phyloP scores from a whole-genome alignment of 805 yeast species.

The Wickerhamiella bombiphila region DNA sequence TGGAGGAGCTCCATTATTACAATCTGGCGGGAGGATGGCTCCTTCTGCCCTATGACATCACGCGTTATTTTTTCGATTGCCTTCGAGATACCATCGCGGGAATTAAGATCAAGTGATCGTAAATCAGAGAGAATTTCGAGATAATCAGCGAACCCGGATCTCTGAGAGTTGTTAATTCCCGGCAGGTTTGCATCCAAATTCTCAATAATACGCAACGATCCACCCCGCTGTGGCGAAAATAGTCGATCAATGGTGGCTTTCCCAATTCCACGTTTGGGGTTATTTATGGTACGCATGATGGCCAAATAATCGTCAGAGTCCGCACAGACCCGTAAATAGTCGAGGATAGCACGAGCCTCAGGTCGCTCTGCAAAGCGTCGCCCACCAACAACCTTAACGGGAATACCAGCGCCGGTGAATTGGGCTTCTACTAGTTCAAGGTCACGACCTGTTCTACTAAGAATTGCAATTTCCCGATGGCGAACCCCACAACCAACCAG shows the following conservation, averaged over 20 bases:
- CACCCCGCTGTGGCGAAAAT: too few relatives aligned
- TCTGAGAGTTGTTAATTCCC: too few relatives aligned
- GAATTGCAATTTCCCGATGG: slow-evolving; percentile 52
- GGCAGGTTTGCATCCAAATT: too few relatives aligned
- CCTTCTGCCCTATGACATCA: too few relatives aligned
- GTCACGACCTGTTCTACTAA: slow-evolving; percentile 50
- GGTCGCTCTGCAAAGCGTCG: slow-evolving; percentile 64
- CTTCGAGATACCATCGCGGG: too few relatives aligned
- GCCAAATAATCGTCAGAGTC: slow-evolving; percentile 49
- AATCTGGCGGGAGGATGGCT: too few relatives aligned
- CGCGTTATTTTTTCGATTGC: too few relatives aligned
- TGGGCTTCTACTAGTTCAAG: slow-evolving; percentile 52
- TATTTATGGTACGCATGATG: slow-evolving; percentile 38
- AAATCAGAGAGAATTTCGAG: too few relatives aligned
- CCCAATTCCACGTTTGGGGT: slow-evolving; percentile 60
- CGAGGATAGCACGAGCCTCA: slow-evolving; percentile 50
- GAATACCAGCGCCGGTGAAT: slow-evolving; percentile 39
- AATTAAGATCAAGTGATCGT: too few relatives aligned
- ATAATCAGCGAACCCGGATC: too few relatives aligned
- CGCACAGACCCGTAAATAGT: slow-evolving; percentile 47
- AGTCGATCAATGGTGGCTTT: slow-evolving; percentile 31
- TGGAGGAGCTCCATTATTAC: too few relatives aligned
- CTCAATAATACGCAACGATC: too few relatives aligned
- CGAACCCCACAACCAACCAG: slow-evolving; percentile 31
- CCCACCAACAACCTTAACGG: slow-evolving; percentile 59